phyloP scores from a whole-genome alignment of 2,329 filamentous ascomycete genomes.

The Arthrobotrys musiformis region DNA sequence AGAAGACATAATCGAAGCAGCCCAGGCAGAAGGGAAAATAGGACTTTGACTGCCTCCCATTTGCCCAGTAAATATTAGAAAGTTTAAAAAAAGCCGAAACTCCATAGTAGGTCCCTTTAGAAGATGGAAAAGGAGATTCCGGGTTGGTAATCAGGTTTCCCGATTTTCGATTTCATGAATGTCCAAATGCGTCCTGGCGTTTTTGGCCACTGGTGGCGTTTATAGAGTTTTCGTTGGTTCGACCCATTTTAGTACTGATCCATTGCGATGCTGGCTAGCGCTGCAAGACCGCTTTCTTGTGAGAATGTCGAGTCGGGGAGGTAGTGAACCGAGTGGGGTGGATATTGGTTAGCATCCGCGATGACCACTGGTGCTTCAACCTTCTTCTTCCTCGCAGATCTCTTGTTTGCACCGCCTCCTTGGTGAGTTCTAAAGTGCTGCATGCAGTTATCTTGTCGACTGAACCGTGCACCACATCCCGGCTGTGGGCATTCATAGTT shows the following conservation, averaged over 20 bases:
- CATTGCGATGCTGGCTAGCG: constrained; percentile 59
- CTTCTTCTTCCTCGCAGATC: constrained; percentile 59
- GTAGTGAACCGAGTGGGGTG: constrained; percentile 56
- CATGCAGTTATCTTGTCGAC: constrained; percentile 60
- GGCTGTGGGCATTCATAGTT: constrained; percentile 59
- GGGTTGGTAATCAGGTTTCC: constrained; percentile 25
- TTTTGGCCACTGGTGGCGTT: constrained; percentile 30
- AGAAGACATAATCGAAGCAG: constrained; percentile 28
- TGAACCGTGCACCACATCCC: constrained; percentile 59
- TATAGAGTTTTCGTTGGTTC: constrained; percentile 13
- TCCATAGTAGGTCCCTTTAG: constrained; percentile 27
- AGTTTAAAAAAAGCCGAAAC: constrained; percentile 38
- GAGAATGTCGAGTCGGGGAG: constrained; percentile 57
- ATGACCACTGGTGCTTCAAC: constrained; percentile 52
- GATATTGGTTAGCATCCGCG: constrained; percentile 48
- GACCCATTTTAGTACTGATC: constrained; percentile 53
- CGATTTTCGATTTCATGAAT: constrained; percentile 12
- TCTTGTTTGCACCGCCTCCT: constrained; percentile 58
- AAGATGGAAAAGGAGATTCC: constrained; percentile 14
- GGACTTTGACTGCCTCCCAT: constrained; percentile 17
- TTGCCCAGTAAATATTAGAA: constrained; percentile 22
- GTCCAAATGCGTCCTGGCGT: neutral
- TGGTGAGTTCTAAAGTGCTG: constrained; percentile 60
- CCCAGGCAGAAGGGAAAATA: neutral
- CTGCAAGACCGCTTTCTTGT: constrained; percentile 58